Evolutionary conservation across 805 yeast species (phyloP), one percentile per base, ranked within the genome.

Genomic region (Teunomyces gatunensis): DNA sequence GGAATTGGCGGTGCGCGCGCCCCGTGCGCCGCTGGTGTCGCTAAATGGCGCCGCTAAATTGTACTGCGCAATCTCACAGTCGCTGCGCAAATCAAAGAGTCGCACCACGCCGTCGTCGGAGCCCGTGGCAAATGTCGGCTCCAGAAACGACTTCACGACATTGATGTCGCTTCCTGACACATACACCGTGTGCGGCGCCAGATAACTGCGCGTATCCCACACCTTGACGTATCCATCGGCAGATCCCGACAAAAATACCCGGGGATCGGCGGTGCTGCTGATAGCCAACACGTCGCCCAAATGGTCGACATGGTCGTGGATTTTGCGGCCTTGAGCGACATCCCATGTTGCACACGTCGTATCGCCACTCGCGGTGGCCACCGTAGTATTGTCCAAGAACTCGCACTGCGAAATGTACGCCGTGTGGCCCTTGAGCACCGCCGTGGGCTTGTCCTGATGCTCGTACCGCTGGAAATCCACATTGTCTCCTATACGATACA

Each of bases 271-370:
- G 6, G 47, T 47, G 29, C 49, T 52, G 51, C 45, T 37, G 44
- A 86, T 49, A 37, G 80, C 70, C 33, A 87, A 63, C 15, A 87
- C 85, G 62, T 87, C 95, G 5, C 90, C 89, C 32, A 83, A 61
- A 65, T 86, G 92, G 46, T 84, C 89, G 12, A 77, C 63, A 60
- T 75, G 86, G 33, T 78, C 82, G 21, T 80, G 69, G 1, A 73
- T 65, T 52, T 75, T 73, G 17, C 68, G 70, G 1, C 87, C 84
- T 53, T 79, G 80, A 7, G 75, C 71, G 20, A 89, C 73, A 63
- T 91, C 96, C 97, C 97, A 91, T 45, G 84, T 61, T 1, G 78
- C 76, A 57, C 89, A 79, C 0, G 92, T 81, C 83, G 84, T 79
- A 63, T 90, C 97, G 3, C 96, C 96, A 35, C 91, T 83, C 1